These are phyloP conservation scores for Lactarius psammicola DNA, from an alignment of 768 basidiomycete genomes.

Conservation along the genomic window DNA sequence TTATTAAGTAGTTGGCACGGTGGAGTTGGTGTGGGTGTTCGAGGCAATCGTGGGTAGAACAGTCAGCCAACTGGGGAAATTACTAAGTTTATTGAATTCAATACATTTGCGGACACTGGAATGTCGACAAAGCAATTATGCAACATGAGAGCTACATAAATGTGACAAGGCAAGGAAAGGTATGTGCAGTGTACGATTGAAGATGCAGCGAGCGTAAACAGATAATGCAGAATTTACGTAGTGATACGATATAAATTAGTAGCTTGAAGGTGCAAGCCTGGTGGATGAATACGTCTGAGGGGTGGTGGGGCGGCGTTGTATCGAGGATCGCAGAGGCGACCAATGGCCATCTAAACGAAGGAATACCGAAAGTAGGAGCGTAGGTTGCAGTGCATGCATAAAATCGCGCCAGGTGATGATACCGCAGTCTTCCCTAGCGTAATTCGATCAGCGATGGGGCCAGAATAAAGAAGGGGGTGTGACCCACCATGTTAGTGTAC, in stretches of 20 bases:
- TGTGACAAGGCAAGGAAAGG: constrained; percentile 23
- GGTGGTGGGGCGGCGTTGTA: constrained; percentile 11
- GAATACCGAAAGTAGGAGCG: not conserved
- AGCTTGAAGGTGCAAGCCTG: constrained; percentile 4
- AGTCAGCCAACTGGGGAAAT: not conserved
- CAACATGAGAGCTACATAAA: constrained; percentile 29
- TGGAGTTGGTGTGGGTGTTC: not conserved
- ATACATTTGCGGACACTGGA: constrained; percentile 22
- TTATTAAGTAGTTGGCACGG: not conserved
- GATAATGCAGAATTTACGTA: constrained; percentile 26
- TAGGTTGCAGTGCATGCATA: not conserved
- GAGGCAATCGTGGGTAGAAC: not conserved
- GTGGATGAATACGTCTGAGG: constrained; percentile 2
- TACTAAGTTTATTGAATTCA: constrained; percentile 9
- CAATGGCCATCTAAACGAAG: constrained; percentile 1
- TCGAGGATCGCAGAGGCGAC: not conserved
- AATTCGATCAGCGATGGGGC: not conserved
- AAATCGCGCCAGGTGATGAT: not conserved
- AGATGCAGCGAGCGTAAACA: constrained; percentile 26
- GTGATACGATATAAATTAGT: constrained; percentile 28
- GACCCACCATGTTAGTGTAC: constrained; percentile 45
- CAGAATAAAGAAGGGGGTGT: not conserved
- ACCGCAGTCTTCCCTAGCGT: not conserved
- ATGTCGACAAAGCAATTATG: constrained; percentile 21
- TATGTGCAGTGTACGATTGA: constrained; percentile 17